Conservation (phyloP, 1,284 basidiomycete species). For the Ganoderma sp. region DNA sequence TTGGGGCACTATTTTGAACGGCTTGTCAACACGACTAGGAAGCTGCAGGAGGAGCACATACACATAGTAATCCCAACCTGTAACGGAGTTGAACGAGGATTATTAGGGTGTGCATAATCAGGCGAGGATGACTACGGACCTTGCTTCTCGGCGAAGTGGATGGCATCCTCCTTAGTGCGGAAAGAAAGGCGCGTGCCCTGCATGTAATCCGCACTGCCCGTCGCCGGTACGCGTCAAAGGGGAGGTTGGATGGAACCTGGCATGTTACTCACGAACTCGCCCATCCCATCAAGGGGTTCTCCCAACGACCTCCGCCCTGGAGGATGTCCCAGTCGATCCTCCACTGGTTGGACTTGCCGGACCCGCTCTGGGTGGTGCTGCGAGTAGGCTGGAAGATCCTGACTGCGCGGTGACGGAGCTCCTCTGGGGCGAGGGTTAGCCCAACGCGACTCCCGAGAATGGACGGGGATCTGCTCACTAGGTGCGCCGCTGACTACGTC, state of each 20-base stretch:
- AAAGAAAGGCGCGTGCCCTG: constrained; percentile 92
- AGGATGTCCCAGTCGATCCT: constrained; percentile 95
- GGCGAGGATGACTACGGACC: constrained; percentile 50
- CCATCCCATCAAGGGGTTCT: constrained; percentile 99
- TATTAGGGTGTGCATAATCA: not conserved
- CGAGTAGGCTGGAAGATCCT: constrained; percentile 94
- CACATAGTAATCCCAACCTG: constrained; percentile 80
- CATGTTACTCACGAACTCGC: constrained; percentile 77
- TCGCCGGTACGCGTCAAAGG: constrained; percentile 46
- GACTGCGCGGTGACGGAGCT: constrained; percentile 87
- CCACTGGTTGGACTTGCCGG: constrained; percentile 89
- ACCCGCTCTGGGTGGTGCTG: constrained; percentile 95
- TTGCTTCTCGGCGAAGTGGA: constrained; percentile 94
- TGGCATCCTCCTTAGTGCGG: constrained; percentile 89
- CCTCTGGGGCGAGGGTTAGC: constrained; percentile 54
- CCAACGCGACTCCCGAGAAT: not conserved
- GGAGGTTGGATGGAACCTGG: not conserved
- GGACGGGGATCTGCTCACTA: constrained; percentile 49
- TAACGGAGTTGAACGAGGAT: constrained; percentile 10
- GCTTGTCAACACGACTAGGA: constrained; percentile 14
- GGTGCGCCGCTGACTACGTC: constrained; percentile 83
- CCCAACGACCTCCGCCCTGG: constrained; percentile 91
- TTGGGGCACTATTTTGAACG: constrained; percentile 62
- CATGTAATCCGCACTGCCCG: constrained; percentile 91
- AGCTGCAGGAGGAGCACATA: constrained; percentile 44